These are phyloP conservation scores for Phoenix roebelenii DNA, from an alignment of 176 grass and related monocot genomes.

Conservation along the genomic window DNA sequence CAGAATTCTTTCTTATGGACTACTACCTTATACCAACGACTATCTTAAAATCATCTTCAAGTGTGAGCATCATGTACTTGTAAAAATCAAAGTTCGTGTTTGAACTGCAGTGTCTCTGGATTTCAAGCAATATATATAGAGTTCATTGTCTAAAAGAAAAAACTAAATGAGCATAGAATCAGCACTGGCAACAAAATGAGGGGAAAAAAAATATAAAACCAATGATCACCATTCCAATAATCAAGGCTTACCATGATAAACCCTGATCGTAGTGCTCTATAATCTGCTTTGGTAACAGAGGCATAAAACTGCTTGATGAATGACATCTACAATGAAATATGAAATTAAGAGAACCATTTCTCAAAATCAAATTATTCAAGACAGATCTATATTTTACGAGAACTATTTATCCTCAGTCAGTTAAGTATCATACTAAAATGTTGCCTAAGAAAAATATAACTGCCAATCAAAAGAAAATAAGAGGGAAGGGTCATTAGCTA, in stretches of 20 bases:
- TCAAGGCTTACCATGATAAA: slow-evolving; percentile 54
- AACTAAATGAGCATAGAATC: no score
- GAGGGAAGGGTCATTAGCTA: no score
- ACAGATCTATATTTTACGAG: no score
- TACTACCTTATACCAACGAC: slow-evolving; percentile 79
- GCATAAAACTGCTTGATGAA: slow-evolving; percentile 77
- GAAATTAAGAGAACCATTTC: not conserved
- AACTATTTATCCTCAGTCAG: no score
- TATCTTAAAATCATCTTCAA: slow-evolving; percentile 92
- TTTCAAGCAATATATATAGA: no score
- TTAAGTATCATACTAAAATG: no score
- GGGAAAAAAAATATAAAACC: slow-evolving; percentile 10
- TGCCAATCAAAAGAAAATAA: no score
- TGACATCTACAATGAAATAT: slow-evolving; percentile 44
- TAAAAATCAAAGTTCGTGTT: slow-evolving; percentile 55
- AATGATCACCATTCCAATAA: slow-evolving; percentile 13
- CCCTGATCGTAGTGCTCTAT: slow-evolving; percentile 63
- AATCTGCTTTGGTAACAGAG: slow-evolving; percentile 85
- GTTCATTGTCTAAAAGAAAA: no score
- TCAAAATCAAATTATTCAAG: no score
- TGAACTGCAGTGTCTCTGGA: no score
- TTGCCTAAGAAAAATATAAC: no score
- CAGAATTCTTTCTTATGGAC: no score
- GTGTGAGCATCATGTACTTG: slow-evolving; percentile 71
- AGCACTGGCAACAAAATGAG: not conserved